Base-by-base conservation (phyloP, 805 yeast species). In the Candida maris region DNA sequence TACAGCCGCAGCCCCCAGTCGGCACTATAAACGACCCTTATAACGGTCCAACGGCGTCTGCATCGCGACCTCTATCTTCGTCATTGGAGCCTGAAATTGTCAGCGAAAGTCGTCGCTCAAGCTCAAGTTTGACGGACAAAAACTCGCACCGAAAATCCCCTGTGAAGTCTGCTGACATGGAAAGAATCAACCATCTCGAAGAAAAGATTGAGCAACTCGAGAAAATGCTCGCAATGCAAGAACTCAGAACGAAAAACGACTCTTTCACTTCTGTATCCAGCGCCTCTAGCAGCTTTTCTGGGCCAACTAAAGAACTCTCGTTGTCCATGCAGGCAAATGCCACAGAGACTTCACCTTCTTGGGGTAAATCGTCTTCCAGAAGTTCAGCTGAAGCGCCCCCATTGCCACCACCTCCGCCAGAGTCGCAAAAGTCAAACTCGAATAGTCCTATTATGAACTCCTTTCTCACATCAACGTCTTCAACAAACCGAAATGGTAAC, bases 161-260 rank as follows among this genome's bases (percentile, higher is more conserved):
- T 7, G 14, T 25, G 15, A 8, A 7, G 14, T 25, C 37, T 9
- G 19, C 23, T 3, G 55, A 51, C 19, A 45, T 41, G 22, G 48
- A 47, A 5, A 43, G 59, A 32, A 57, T 59, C 23, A 48, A 48
- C 32, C 39, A 37, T n/a, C 40, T 59, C n/a, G 64, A 59, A 29
- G 63, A 56, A 17, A 59, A 59, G 34, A 54, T 59, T 15, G 55
- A 55, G 25, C 46, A 47, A 21, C 42, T 59, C 21, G 64, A 59
- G 34, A 46, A 45, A 25, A 48, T 52, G 30, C 41, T 59, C 22
- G 51, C 54, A 6, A 21, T 46, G 25, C 53, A 50, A 30, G 56
- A 51, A 5, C 30, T 52, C 26, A 34, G 38, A 14, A 26, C 32
- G 19, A 34, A 44, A 19, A 38, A 38, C 14, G 32, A 39, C 12